Percentiles rank a stretch among this genome's conserved stretches.
These are phyloP conservation scores for Exsudoporus frostii DNA, from an alignment of 768 basidiomycete species.

Conservation along the genomic window DNA sequence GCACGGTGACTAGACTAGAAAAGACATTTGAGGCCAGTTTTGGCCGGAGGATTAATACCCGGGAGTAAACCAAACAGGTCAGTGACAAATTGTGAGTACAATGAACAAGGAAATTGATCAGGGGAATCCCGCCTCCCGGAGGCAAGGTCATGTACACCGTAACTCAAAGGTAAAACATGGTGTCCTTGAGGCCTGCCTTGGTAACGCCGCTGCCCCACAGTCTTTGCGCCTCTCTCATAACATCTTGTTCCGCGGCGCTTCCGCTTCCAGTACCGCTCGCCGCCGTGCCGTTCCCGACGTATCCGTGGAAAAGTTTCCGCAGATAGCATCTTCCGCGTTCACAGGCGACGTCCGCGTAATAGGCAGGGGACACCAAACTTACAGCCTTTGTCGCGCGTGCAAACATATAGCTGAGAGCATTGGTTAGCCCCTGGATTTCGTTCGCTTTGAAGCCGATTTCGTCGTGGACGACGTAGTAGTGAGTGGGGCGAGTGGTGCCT, in stretches of 20 bases:
- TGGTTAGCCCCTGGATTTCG: conserved; percentile 52
- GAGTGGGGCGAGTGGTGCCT: conserved; percentile 49
- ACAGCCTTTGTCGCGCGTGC: conserved; percentile 54
- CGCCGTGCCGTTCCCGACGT: conserved; percentile 22
- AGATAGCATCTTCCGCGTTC: conserved; percentile 55
- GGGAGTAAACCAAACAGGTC: neutral
- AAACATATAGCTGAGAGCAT: conserved; percentile 54
- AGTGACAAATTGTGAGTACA: neutral
- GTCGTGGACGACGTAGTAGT: conserved; percentile 55
- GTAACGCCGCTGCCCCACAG: conserved; percentile 58
- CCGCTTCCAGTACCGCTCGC: conserved; percentile 33
- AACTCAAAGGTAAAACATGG: conserved; percentile 72
- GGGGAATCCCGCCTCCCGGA: neutral
- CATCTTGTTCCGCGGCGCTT: conserved; percentile 44
- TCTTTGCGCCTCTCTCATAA: conserved; percentile 49
- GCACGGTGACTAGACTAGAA: neutral
- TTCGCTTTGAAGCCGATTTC: conserved; percentile 50
- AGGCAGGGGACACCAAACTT: conserved; percentile 36
- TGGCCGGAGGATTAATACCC: neutral
- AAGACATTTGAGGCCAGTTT: neutral
- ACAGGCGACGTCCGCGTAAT: conserved; percentile 48
- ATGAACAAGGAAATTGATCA: neutral
- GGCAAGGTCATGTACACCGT: neutral
- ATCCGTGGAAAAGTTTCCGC: conserved; percentile 45
- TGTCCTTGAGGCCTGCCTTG: conserved; percentile 51